Conservation (phyloP, 2,329 filamentous ascomycete species). For the Hymenoscyphus fructigenus region DNA sequence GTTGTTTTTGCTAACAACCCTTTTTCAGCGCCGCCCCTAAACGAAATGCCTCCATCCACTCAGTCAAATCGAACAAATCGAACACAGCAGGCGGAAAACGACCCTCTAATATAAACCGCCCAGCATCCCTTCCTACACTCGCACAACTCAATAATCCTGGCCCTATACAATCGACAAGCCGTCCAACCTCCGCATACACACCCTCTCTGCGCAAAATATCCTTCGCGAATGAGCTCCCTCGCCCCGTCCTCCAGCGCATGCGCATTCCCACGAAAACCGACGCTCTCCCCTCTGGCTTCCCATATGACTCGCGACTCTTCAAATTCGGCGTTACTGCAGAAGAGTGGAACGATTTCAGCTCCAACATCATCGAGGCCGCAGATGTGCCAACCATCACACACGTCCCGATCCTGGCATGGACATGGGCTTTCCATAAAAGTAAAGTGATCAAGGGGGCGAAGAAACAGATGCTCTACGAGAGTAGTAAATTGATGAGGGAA, state of each 20-base stretch:
- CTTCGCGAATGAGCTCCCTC: slow-evolving; percentile 23
- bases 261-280: slow-evolving; percentile 25
- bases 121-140: neutral
- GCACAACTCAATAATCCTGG: neutral
- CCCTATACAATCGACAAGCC: neutral
- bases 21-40: neutral
- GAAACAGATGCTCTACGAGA: slow-evolving; percentile 28
- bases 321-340: slow-evolving; percentile 27
- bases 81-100: slow-evolving; percentile 5
- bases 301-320: slow-evolving; percentile 26
- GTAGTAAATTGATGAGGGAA: slow-evolving; percentile 21
- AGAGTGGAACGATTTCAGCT: slow-evolving; percentile 29
- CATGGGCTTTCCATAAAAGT: slow-evolving; percentile 24
- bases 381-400: slow-evolving; percentile 5
- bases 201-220: slow-evolving; percentile 27
- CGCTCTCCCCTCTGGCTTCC: slow-evolving; percentile 27
- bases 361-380: slow-evolving; percentile 24
- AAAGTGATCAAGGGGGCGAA: slow-evolving; percentile 26
- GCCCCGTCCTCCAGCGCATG: slow-evolving; percentile 25
- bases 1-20: neutral
- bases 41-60: neutral
- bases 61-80: neutral
- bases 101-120: neutral
- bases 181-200: slow-evolving; percentile 2
- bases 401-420: slow-evolving; percentile 19